Base-by-base conservation (phyloP, 768 basidiomycete species). In the Arthromyces matolae region DNA sequence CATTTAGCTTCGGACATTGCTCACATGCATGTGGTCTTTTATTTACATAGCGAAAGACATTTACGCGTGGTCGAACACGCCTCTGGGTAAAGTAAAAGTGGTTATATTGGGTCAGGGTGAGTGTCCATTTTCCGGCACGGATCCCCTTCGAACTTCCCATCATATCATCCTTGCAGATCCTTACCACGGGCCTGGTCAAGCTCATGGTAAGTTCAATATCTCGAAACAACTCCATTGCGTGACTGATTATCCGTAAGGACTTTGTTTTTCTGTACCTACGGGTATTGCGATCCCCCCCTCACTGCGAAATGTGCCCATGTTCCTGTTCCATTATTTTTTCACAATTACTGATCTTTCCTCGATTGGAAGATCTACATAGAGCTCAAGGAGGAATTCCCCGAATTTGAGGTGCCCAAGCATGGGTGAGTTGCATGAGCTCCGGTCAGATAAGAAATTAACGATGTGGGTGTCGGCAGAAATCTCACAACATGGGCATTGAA, bases 51-150 rank as follows among this genome's bases (percentile, higher is more conserved):
- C 92, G 12, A 72, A 75, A 53, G 81, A 95, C 60, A 88, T 96
- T 46, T 96, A 96, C 63, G 76, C 90, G 10, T 97, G 93, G 93
- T 89, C 90, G 3, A 78, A 85, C 47, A 93, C 91, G 23, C 90
- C 91, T 3, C 70, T 96, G 13, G 85, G 88, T 10, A 81, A 83
- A 52, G 81, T 97, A 52, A 84, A 82, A 61, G 87, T 93, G 22
- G 91, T 96, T 40, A 91, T 96, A 49, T 77, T 97, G 45, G 87
- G 88, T 7, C 91, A 93, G 67, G 68, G 68, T 70, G 40, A 54
- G 61, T 51, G 27, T 28, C 32, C 25, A 32, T 40, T 5, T 19
- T 51, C 45, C 3, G 39, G 38, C 48, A 52, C 38, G n/a, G 50
- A 50, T 25, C 31, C 20, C 14, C 46, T 28, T n/a, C 33, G 27